Evolutionary conservation across 371 early-diverging fungal species (phyloP).

Genomic region (Actinomortierella wolfii): DNA sequence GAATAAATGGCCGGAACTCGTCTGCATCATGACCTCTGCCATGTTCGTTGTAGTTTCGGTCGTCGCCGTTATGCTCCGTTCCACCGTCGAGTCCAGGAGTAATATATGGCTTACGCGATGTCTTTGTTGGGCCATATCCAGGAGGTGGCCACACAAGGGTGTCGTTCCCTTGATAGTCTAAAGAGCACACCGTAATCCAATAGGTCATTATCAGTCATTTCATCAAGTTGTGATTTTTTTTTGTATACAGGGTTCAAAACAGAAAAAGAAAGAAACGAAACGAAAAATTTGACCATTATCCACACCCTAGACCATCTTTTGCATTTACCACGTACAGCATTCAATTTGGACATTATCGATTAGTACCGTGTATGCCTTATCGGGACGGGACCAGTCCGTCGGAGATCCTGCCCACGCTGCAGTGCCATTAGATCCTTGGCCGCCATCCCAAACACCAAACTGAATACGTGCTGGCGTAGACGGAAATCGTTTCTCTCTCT

Average conservation of each 20-base stretch:
- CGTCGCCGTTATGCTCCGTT: conserved; percentile 18
- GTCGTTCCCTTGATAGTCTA: conserved; percentile 23
- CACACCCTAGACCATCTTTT: not conserved
- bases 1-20: conserved; percentile 14
- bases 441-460: conserved; percentile 77
- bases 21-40: conserved; percentile 2
- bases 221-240: too few relatives aligned
- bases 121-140: conserved; percentile 29
- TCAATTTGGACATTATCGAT: conserved; percentile 54
- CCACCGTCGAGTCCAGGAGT: conserved; percentile 22
- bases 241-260: too few relatives aligned
- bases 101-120: conserved; percentile 18
- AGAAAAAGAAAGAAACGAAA: not conserved
- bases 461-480: conserved; percentile 57
- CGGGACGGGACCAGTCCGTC: conserved; percentile 59
- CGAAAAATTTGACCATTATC: not conserved
- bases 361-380: conserved; percentile 44
- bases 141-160: conserved; percentile 29
- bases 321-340: conserved; percentile 39
- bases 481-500: conserved; percentile 52
- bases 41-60: too few relatives aligned
- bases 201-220: too few relatives aligned
- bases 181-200: too few relatives aligned
- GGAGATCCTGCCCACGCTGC: conserved; percentile 70
- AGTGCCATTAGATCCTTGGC: conserved; percentile 61